Base-by-base conservation (phyloP, 352 stramenopile genomes). In the Phytophthora tentaculata region DNA sequence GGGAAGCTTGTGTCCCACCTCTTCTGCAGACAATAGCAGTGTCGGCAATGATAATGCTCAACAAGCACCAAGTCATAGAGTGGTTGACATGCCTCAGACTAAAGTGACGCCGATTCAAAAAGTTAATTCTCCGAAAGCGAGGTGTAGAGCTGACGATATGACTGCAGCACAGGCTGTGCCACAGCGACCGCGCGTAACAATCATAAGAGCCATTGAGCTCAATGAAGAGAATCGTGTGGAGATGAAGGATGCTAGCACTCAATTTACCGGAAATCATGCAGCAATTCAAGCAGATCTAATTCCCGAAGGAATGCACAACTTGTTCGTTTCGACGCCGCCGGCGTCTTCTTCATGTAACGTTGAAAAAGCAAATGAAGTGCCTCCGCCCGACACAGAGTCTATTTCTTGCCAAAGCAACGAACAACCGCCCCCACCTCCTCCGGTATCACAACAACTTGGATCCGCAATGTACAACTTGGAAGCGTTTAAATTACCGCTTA, bases 251-350 rank as follows among this genome's bases (percentile, higher is more conserved):
- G 85, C 78, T 9, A 80, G 70, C 24, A 93, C 83, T 39, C 85
- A 93, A 39, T 91, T 81, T 60, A 93, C 85, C 3, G 85, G 85
- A 16, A 93, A 93, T 48, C 85, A 93, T 58, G 83, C 83, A 17
- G 73, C 59, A 8, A 86, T 91, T 41, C 85, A 93, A 73, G 74
- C 85, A 2, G 81, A 93, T 43, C 37, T 93, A 9, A 74, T 78
- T 8, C 81, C 85, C 2, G 67, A 89, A 55, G 80, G 82, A 7
- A 88, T 89, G 79, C 71, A 77, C 69, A 83, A 64, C 45, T 19
- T 83, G n/a, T 56, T 64, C 13, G 29, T 45, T 29, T 19, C 23
- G 20, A 17, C 52, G 6, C 39, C 52, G 23, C 20, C 51, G 39
- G 12, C 29, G 26, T 14, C 58, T 28, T n/a, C 47, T 45, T 41